Percentiles rank a stretch among this genome's conserved stretches.
These are phyloP conservation scores for Tephrocybe sp. DNA, from an alignment of 768 basidiomycete species.

Conservation along the genomic window DNA sequence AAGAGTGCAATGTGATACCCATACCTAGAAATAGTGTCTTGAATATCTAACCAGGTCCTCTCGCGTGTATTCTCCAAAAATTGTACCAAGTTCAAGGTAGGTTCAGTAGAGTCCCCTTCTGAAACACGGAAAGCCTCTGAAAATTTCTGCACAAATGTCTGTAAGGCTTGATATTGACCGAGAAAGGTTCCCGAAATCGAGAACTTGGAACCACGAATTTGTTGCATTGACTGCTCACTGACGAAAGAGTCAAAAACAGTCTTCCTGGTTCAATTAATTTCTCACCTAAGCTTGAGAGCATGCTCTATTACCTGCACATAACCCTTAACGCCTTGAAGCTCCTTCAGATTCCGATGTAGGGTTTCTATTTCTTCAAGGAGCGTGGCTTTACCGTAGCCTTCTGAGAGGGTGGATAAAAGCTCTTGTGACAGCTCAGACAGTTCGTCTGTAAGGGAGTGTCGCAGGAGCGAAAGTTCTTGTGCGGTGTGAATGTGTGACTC, in stretches of 20 bases:
- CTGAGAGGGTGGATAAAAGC: conserved; percentile 57
- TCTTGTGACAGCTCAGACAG: conserved; percentile 65
- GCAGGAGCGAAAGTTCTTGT: conserved; percentile 71
- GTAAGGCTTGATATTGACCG: conserved; percentile 59
- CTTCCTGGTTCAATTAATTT: background rate
- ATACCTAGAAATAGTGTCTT: conserved; percentile 60
- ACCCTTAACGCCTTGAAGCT: conserved; percentile 71
- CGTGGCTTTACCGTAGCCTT: conserved; percentile 51
- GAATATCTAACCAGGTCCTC: conserved; percentile 79
- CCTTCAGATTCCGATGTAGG: conserved; percentile 73
- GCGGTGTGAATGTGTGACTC: conserved; percentile 58
- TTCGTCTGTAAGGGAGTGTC: conserved; percentile 80
- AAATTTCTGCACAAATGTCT: conserved; percentile 58
- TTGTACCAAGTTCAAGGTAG: conserved; percentile 56
- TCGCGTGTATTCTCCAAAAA: conserved; percentile 66
- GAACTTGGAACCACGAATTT: conserved; percentile 40
- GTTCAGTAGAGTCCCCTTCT: conserved; percentile 46
- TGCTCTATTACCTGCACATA: conserved; percentile 78
- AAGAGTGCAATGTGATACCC: conserved; percentile 21
- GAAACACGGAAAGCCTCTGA: conserved; percentile 41
- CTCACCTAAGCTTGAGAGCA: conserved; percentile 72
- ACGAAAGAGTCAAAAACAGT: conserved; percentile 9
- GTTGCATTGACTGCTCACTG: conserved; percentile 60
- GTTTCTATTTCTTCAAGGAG: conserved; percentile 83
- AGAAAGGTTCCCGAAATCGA: conserved; percentile 46